Conservation (phyloP, 192 early-diverging fungal species). For the Polychytrium aggregatum region DNA sequence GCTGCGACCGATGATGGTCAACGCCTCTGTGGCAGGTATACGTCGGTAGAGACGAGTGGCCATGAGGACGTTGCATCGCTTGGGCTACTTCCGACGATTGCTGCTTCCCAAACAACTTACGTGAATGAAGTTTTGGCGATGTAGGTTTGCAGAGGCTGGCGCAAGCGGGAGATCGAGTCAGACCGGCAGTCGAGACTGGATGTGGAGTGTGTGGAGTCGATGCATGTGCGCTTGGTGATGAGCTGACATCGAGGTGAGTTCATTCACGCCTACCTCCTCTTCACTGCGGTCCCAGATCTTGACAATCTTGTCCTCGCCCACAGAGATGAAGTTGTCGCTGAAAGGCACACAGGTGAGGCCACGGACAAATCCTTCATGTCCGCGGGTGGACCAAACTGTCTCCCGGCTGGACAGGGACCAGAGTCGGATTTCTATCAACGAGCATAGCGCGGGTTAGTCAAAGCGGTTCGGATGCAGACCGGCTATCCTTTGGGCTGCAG, state of each 20-base stretch:
- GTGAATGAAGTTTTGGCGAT: constrained; percentile 67
- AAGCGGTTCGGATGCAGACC: too few relatives aligned
- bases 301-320: constrained; percentile 85
- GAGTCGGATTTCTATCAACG: constrained; percentile 63
- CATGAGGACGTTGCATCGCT: too few relatives aligned
- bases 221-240: too few relatives aligned
- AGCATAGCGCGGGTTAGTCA: too few relatives aligned
- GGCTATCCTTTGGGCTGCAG: too few relatives aligned
- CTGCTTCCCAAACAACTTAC: too few relatives aligned
- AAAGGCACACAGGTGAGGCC: constrained; percentile 67
- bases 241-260: too few relatives aligned
- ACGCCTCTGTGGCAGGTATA: too few relatives aligned
- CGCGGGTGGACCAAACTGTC: constrained; percentile 58
- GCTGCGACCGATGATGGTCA: constrained; percentile 79
- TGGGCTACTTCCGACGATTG: too few relatives aligned
- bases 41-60: too few relatives aligned
- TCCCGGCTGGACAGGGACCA: constrained; percentile 76
- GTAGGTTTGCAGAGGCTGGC: constrained; percentile 42
- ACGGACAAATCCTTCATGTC: constrained; percentile 77
- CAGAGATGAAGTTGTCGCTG: constrained; percentile 70
- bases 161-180: constrained; percentile 7
- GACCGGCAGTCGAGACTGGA: too few relatives aligned
- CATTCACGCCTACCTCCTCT: neutral
- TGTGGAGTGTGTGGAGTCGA: too few relatives aligned
- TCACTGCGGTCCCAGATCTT: constrained; percentile 75